Base-by-base conservation (phyloP, 169 alveolate species). In the Eimeria necatrix region DNA sequence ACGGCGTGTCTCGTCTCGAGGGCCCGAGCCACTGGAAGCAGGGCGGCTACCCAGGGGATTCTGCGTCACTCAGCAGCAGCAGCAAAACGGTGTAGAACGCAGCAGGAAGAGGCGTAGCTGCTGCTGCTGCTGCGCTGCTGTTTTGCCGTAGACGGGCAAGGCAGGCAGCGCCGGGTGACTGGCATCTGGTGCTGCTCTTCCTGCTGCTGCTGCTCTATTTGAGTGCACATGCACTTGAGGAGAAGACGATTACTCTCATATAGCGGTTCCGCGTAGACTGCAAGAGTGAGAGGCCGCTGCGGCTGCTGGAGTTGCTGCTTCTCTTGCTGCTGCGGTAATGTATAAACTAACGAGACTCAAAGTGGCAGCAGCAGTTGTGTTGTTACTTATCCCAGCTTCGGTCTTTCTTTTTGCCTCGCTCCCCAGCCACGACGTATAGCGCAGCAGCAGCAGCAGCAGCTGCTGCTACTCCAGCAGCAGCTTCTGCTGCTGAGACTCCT, bases 161-260 rank as follows among this genome's bases (percentile, higher is more conserved):
- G 4, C 20, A 22, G 24, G 85, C 85, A 74, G 32, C 61, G 10
- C 41, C 18, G 85, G 61, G 61, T 74, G 59, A 8, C 18, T 32
- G 24, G 85, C 85, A 74, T 32, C 61, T 41, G 71, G 52, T 3
- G 49, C 20, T 51, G 89, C 89, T 56, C 22, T 56, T 56, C 12
- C 68, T 80, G 89, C 70, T 80, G 89, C 89, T 80, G 89, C 89
- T 80, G 89, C 46, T 48, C 24, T 22, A 80, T 20, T 52, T 12
- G 48, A 22, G 71, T 80, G 71, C 20, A 22, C 71, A 18, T 51
- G 32, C 89, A 80, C 71, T 24, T 48, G 46, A 20, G 32, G 71
- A 48, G 70, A 52, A 52, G 71, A 22, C 85, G 26, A n/a, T 26
- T 26, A 74, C 32, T 32, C 85, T 8, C 22, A 9, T 74, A 48